phyloP scores from a whole-genome alignment of 495 filamentous ascomycete species.

The Penicillium crystallinum region DNA sequence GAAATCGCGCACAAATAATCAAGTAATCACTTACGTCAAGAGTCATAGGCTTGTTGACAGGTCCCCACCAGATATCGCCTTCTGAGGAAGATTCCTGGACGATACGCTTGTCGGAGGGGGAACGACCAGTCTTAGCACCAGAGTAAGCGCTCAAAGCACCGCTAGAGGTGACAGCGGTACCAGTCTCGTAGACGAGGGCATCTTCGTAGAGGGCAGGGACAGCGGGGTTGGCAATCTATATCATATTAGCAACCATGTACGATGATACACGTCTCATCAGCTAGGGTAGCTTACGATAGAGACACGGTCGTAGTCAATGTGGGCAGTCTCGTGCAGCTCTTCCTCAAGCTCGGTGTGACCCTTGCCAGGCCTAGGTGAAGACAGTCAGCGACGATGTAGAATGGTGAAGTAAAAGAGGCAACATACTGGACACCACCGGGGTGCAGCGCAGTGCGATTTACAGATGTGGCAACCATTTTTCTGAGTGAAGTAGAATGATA shows the following conservation, averaged over 20 bases:
- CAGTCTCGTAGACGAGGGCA: constrained; percentile 97
- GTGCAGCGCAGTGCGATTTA: constrained; percentile 87
- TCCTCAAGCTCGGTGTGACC: constrained; percentile 96
- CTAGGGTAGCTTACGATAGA: constrained; percentile 67
- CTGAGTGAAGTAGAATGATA: constrained; percentile 56
- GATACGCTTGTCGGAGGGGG: constrained; percentile 93
- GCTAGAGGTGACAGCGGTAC: constrained; percentile 91
- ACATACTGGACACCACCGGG: constrained; percentile 88
- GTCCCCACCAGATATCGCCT: constrained; percentile 94
- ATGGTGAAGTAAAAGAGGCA: constrained; percentile 9
- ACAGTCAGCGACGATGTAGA: constrained; percentile 29
- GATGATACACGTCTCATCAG: neutral
- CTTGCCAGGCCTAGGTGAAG: constrained; percentile 57
- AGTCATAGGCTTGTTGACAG: constrained; percentile 98
- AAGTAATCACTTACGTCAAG: constrained; percentile 72
- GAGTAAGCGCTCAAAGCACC: constrained; percentile 97
- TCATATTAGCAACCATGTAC: neutral
- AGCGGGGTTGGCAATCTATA: constrained; percentile 79
- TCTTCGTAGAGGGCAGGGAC: constrained; percentile 97
- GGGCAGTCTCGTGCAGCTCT: constrained; percentile 94
- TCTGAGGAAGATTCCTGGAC: constrained; percentile 87
- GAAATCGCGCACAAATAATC: constrained; percentile 17
- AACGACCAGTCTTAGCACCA: constrained; percentile 95
- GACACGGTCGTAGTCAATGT: constrained; percentile 99
- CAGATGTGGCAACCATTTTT: constrained; percentile 68